These are phyloP conservation scores for Epichloe festucae DNA, from an alignment of 2,329 filamentous ascomycete species.

Conservation along the genomic window DNA sequence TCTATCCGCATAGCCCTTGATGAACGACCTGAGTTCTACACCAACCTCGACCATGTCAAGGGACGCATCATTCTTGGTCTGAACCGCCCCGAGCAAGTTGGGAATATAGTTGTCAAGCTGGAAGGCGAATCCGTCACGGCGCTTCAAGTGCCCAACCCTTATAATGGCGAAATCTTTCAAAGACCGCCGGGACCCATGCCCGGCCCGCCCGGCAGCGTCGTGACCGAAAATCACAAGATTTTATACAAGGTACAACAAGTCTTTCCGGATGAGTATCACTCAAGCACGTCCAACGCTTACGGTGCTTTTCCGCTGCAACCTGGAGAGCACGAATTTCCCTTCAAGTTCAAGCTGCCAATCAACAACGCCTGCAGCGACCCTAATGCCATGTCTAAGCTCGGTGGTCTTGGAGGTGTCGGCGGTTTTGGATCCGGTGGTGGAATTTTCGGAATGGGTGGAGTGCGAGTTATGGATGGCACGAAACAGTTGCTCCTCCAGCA, in stretches of 20 bases:
- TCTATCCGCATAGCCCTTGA: conserved; percentile 55
- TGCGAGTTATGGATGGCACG: conserved; percentile 50
- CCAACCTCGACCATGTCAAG: conserved; percentile 62
- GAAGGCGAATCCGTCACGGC: conserved; percentile 67
- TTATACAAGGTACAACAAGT: conserved; percentile 61
- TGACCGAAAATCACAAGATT: conserved; percentile 55
- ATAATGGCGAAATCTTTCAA: conserved; percentile 28
- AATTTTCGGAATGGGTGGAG: conserved; percentile 35
- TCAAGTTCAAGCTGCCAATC: conserved; percentile 64
- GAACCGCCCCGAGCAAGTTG: conserved; percentile 55
- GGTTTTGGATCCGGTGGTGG: conserved; percentile 33
- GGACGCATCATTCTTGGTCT: conserved; percentile 46
- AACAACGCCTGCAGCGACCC: conserved; percentile 58
- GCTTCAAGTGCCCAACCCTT: conserved; percentile 37
- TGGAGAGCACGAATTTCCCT: conserved; percentile 64
- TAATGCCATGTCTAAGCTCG: conserved; percentile 38
- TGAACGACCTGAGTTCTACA: conserved; percentile 57
- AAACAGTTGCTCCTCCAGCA: conserved; percentile 54
- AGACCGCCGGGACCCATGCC: conserved; percentile 14
- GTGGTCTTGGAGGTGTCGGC: conserved; percentile 39
- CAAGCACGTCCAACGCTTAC: conserved; percentile 26
- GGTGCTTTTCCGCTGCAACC: conserved; percentile 48
- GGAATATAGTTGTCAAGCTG: conserved; percentile 67
- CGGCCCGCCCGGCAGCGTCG: conserved; percentile 27
- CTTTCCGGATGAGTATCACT: conserved; percentile 47